Conservation (phyloP, 208 protist species). For the Trypanosoma vivax region DNA sequence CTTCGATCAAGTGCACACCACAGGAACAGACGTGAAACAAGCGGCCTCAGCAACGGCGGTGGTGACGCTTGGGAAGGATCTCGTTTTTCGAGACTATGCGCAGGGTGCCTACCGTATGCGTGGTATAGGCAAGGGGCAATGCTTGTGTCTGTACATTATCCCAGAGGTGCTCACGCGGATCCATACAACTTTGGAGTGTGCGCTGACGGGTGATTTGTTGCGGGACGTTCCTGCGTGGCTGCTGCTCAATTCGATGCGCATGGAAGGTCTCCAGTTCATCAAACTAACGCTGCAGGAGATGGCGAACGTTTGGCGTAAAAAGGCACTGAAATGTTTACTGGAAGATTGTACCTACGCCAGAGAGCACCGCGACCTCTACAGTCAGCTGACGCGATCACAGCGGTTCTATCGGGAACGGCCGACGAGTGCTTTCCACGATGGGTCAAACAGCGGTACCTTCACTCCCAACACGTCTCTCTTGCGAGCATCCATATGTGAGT, state of each 20-base stretch:
- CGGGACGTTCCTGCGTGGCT: constrained; percentile 87
- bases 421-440: too few species aligned
- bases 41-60: constrained; percentile 83
- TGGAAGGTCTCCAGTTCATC: constrained; percentile 81
- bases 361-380: constrained; percentile 37
- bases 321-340: constrained; percentile 62
- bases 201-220: constrained; percentile 46
- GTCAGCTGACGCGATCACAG: constrained; percentile 31
- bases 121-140: constrained; percentile 90
- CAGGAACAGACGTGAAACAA: constrained; percentile 94
- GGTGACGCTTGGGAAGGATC: constrained; percentile 94
- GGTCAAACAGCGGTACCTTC: not conserved
- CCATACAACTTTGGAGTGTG: constrained; percentile 36
- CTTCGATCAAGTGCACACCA: constrained; percentile 94
- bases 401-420: constrained; percentile 31
- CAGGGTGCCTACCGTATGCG: constrained; percentile 91
- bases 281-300: constrained; percentile 89
- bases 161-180: constrained; percentile 85
- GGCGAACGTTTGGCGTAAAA: constrained; percentile 88
- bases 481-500: constrained; percentile 55
- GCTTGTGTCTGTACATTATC: constrained; percentile 89
- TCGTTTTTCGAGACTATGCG: constrained; percentile 94
- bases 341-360: constrained; percentile 46
- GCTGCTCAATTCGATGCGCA: constrained; percentile 82
- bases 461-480: constrained; percentile 30